A percentile compares a stretch with the other conserved stretches of the same genome.
Evolutionary conservation across 352 stramenopile species (phyloP).

Genomic region (Nothophytophthora sp.): DNA sequence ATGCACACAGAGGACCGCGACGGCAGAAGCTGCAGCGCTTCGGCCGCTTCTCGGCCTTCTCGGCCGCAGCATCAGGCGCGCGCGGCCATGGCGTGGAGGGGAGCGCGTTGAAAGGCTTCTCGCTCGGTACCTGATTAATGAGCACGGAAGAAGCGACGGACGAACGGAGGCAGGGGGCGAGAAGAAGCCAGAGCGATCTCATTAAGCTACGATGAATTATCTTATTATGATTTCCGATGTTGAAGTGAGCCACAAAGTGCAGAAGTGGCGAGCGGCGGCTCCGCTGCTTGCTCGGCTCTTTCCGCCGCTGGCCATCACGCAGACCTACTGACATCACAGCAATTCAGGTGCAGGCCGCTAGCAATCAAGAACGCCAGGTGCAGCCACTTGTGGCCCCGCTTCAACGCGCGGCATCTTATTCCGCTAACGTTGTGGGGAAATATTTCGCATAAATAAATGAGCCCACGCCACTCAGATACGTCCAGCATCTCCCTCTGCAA

Average conservation of each 20-base stretch:
- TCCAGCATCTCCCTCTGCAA: not conserved
- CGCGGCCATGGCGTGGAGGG: conserved; percentile 7
- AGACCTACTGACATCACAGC: too few relatives aligned
- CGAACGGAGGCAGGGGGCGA: conserved; percentile 1
- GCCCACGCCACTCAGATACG: conserved; percentile 3
- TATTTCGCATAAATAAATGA: conserved; percentile 8
- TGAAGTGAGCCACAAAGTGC: conserved; percentile 4
- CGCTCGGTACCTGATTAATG: too few relatives aligned
- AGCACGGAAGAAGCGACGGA: too few relatives aligned
- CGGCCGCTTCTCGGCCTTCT: not conserved
- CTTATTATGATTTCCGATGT: conserved; percentile 4
- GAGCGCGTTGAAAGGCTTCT: conserved; percentile 16
- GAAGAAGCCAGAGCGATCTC: conserved; percentile 8
- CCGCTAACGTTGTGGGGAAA: not conserved
- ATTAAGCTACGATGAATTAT: conserved; percentile 7
- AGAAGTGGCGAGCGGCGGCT: too few relatives aligned
- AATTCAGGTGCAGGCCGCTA: not conserved
- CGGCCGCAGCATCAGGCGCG: not conserved
- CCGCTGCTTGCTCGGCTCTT: too few relatives aligned
- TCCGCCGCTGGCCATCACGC: too few relatives aligned
- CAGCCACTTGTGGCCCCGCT: not conserved
- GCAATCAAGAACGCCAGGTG: not conserved
- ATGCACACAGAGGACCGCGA: too few relatives aligned
- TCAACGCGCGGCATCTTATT: not conserved
- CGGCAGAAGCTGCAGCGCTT: conserved; percentile 3